Percentiles rank a stretch among this genome's conserved stretches.
These are phyloP conservation scores for Cladorrhinum sp. DNA, from an alignment of 2,329 filamentous ascomycete genomes.

Conservation along the genomic window DNA sequence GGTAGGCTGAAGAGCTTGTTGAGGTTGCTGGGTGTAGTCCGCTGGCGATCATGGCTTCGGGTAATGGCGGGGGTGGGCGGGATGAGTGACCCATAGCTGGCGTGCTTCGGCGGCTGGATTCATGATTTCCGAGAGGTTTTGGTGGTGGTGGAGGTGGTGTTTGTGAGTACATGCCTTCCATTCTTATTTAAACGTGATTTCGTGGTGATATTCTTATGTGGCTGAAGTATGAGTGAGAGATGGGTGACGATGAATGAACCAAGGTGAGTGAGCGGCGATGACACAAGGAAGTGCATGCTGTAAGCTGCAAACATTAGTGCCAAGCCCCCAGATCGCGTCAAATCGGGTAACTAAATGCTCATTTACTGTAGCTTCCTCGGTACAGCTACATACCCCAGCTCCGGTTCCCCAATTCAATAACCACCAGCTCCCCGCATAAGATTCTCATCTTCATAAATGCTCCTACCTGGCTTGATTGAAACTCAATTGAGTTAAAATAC, in stretches of 20 bases:
- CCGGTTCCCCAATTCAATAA: background rate
- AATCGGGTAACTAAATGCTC: background rate
- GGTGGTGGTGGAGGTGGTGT: constrained; percentile 68
- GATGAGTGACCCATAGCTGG: constrained; percentile 48
- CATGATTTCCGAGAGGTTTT: constrained; percentile 69
- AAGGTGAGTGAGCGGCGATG: background rate
- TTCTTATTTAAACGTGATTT: background rate
- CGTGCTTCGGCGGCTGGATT: constrained; percentile 64
- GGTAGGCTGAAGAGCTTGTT: constrained; percentile 26
- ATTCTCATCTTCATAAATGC: too few species aligned
- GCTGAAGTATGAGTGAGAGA: background rate
- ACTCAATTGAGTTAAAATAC: background rate
- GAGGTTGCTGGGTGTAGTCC: constrained; percentile 26
- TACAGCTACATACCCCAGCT: background rate
- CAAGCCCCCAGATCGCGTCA: background rate
- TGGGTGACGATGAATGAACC: background rate
- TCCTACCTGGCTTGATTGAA: too few species aligned
- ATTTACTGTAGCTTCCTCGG: background rate
- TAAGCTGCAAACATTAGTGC: background rate
- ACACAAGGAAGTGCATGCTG: background rate
- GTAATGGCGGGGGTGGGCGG: constrained; percentile 39
- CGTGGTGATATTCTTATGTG: background rate
- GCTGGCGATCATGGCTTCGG: constrained; percentile 32
- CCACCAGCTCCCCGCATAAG: background rate
- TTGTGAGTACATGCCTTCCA: constrained; percentile 43